A percentile compares a stretch with the other conserved stretches of the same genome.
Conservation (phyloP, 306 rosid genomes). For the Betula pendula region DNA sequence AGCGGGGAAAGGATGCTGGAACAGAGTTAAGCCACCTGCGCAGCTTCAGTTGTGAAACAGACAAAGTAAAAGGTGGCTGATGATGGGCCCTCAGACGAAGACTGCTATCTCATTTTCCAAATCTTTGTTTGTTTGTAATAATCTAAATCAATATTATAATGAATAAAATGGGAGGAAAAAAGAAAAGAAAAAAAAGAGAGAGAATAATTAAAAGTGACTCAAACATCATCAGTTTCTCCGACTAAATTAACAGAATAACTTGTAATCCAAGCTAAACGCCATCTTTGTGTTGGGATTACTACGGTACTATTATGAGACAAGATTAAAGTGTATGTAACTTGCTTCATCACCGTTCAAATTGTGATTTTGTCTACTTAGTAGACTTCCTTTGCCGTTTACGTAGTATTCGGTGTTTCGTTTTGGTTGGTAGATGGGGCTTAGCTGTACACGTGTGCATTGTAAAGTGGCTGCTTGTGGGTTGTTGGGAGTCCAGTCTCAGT, state of each 20-base stretch:
- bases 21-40: conserved; percentile 34
- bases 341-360: not conserved
- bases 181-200: not conserved
- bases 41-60: conserved; percentile 66
- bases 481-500: conserved; percentile 26
- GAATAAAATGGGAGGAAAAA: not conserved
- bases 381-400: not conserved
- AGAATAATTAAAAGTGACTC: conserved; percentile 35
- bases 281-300: conserved; percentile 13
- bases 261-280: conserved; percentile 45
- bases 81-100: conserved; percentile 36
- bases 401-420: not conserved
- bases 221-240: conserved; percentile 20
- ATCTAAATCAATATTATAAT: conserved; percentile 7
- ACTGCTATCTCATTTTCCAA: conserved; percentile 18
- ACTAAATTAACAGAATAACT: conserved; percentile 36
- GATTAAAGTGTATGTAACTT: not conserved
- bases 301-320: not conserved
- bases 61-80: conserved; percentile 53
- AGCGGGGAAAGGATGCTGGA: conserved; percentile 28
- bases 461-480: conserved; percentile 22
- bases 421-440: conserved; percentile 13
- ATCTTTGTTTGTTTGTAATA: not conserved
- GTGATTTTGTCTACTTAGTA: not conserved
- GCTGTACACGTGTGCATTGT: conserved; percentile 32